These are phyloP conservation scores for Cunninghamia lanceolata DNA, from an alignment of 75 land plant genomes.

Conservation along the genomic window DNA sequence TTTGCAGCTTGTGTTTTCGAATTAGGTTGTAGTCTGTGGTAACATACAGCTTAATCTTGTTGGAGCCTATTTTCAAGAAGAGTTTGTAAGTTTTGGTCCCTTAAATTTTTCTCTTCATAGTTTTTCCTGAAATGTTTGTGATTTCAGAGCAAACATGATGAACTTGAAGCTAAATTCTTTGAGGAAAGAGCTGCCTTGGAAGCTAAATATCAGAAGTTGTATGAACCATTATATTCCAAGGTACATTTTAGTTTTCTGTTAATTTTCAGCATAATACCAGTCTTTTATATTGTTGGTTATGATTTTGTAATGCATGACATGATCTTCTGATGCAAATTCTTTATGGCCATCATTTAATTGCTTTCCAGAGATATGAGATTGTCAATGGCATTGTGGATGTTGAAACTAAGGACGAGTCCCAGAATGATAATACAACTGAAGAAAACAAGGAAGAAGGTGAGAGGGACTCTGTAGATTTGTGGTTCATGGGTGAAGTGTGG, in stretches of 20 bases:
- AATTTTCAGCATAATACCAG: not conserved
- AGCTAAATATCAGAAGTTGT: constrained; percentile 88
- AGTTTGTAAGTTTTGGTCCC: not conserved
- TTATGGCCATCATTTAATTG: not conserved
- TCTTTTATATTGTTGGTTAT: not conserved
- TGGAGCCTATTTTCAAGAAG: not conserved
- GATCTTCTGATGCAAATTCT: not conserved
- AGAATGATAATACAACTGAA: constrained; percentile 31
- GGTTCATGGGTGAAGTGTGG: not conserved
- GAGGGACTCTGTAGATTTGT: not conserved
- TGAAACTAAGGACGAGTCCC: constrained; percentile 41
- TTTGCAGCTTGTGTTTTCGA: not conserved
- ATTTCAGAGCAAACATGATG: constrained; percentile 60
- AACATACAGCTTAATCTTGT: not conserved
- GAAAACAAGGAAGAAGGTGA: constrained; percentile 50
- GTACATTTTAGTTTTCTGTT: constrained; percentile 19
- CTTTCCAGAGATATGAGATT: constrained; percentile 72
- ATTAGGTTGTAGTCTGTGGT: not conserved
- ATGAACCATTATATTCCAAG: constrained; percentile 76
- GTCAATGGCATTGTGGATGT: constrained; percentile 78
- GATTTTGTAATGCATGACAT: not conserved
- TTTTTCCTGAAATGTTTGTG: not conserved
- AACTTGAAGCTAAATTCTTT: constrained; percentile 75
- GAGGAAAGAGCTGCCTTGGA: constrained; percentile 85
- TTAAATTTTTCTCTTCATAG: not conserved